Conservation (phyloP, 257 asterid species). For the Orobanche coerulescens region DNA sequence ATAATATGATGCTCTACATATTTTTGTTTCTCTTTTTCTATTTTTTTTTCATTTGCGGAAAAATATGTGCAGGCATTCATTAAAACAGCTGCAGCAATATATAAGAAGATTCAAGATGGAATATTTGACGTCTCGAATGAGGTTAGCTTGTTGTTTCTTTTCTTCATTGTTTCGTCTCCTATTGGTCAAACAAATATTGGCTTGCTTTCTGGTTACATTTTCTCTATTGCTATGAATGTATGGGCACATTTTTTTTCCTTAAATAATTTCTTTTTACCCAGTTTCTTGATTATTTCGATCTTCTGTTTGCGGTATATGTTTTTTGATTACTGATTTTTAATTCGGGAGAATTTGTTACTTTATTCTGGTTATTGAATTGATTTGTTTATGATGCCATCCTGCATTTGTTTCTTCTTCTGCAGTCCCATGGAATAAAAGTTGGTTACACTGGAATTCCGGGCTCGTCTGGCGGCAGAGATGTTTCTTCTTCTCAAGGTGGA, state of each 20-base stretch:
- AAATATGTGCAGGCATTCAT: slow-evolving; percentile 65
- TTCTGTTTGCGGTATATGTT: too few species aligned
- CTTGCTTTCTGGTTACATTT: background rate
- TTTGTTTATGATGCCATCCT: background rate
- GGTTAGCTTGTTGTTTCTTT: slow-evolving; percentile 35
- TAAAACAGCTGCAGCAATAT: slow-evolving; percentile 75
- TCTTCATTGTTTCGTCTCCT: background rate
- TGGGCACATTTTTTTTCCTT: background rate
- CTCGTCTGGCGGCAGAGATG: slow-evolving; percentile 71
- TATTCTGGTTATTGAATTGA: background rate
- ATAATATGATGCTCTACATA: too few species aligned
- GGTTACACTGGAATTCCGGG: slow-evolving; percentile 82
- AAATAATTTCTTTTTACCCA: background rate
- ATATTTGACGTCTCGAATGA: slow-evolving; percentile 90
- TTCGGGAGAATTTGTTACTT: background rate
- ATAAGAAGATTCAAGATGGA: slow-evolving; percentile 94
- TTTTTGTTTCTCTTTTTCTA: background rate
- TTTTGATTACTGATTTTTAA: too few species aligned
- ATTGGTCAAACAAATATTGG: slow-evolving; percentile 5
- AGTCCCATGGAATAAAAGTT: slow-evolving; percentile 88
- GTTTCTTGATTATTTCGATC: background rate
- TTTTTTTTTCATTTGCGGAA: slow-evolving; percentile 9
- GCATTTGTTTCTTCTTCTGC: slow-evolving; percentile 21
- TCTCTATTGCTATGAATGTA: slow-evolving; percentile 2
- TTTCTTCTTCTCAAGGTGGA: slow-evolving; percentile 65